Evolutionary conservation across 2,329 filamentous ascomycete species (phyloP), one percentile per base, ranked within the genome.

Genomic region (Taxawa tesnikishii): DNA sequence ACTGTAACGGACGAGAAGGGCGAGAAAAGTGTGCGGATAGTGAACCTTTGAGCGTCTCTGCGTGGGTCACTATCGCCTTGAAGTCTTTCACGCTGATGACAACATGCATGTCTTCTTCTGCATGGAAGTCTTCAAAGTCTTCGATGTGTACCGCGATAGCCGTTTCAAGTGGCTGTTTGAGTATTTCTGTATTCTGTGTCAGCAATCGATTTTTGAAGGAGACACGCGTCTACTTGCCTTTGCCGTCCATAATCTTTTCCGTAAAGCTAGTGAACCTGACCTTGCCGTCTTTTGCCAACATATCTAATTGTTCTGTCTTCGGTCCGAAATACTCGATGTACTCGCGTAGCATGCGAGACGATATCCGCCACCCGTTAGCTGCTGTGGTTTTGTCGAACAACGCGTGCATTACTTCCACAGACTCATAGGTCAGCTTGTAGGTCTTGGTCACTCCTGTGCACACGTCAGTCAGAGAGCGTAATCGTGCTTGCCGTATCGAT

Each of bases 31-130:
- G 65, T 9, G 79, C 78, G 11, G 67, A 70, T 10, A 87, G 62
- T 28, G 70, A 67, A n/a, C 72, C 74, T 32, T 74, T 73, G 5
- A 77, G 67, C 15, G 75, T 73, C 15, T 77, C 76, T 7, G 82
- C 81, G 54, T 88, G 82, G 19, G 75, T 70, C 31, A 85, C 73
- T 33, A 87, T 82, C 19, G 81, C 76, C 31, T 81, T 76, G 52
- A 87, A 87, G 54, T 88, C 82, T 47, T 83, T 85, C 48, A 88
- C 80, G 44, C 75, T 83, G 48, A 87, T 80, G 37, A 83, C 72
- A 45, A 85, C 81, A 48, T 85, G 82, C 35, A 85, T 67, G 31
- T 79, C 76, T 38, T 83, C 74, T 48, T 84, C 75, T 17, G 83
- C 75, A 14, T 72, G 65, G 38, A 87, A 82, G 31, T 78, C 70